Evolutionary conservation across 345 rosid species (phyloP), one percentile per base, ranked within the genome.

Genomic region (Cardamine chenopodiifolia): DNA sequence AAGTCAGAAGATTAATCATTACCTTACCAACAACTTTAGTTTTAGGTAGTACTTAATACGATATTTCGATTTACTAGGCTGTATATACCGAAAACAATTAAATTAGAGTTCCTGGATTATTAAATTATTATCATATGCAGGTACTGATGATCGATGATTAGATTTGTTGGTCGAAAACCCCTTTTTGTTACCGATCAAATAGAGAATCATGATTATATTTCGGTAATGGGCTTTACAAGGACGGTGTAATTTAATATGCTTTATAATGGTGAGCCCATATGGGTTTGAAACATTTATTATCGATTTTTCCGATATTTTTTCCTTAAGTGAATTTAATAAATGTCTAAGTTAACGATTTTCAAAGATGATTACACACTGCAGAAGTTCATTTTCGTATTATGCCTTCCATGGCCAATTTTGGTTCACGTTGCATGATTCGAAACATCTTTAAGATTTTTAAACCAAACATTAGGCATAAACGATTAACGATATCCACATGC

Each of bases 361-460:
- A 31, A n/a, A 52, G 57, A 64, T 73, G 25, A 42, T 53, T n/a
- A 65, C 18, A 17, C 19, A 49, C 11, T 34, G 20, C 42, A 57
- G 28, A 75, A 50, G 73, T 60, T 35, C 23, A 66, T 58, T 26
- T 2, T 14, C 52, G 20, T 50, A 60, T 39, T 8, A 39, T 59
- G 68, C 62, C 79, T 60, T 67, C 35, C 55, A 68, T 50, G 74
- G 79, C 73, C 48, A 60, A 52, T 39, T 28, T 60, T 68, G 31
- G 62, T 60, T 39, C 29, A 60, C 73, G 62, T 68, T 75, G 56
- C 79, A 60, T 60, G 68, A 67, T 56, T 66, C 19, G 37, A 67
- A 19, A 62, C 53, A 32, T 60, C 62, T 59, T 20, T 25, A 58
- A 39, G 7, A 68, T 50, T 40, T 68, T 15, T 2, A 39, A 26